Percentiles rank a stretch among this genome's conserved stretches.
Conservation (phyloP, 78 protist genomes). For the Pelomyxa schiedti region DNA sequence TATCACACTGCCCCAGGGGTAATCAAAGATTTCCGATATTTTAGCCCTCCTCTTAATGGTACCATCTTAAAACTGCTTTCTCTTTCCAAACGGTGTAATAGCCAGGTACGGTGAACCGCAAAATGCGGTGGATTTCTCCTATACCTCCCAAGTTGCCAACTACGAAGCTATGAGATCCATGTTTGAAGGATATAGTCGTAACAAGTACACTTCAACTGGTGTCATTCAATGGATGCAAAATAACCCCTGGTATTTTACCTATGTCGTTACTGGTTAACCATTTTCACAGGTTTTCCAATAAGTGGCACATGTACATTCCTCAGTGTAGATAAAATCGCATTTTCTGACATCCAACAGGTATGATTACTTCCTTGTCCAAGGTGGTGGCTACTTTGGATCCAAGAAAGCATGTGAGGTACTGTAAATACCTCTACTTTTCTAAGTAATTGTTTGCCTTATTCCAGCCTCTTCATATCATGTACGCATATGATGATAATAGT, state of each 20-base stretch:
- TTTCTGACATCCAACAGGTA: no score
- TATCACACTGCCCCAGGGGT: neutral
- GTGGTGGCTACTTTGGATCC: slow-evolving; percentile 18
- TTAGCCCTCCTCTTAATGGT: slow-evolving; percentile 5
- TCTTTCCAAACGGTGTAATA: no score
- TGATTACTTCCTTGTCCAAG: slow-evolving; percentile 10
- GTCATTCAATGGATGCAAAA: slow-evolving; percentile 15
- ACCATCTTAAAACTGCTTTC: no score
- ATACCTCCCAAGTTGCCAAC: slow-evolving; percentile 13
- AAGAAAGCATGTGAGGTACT: no score
- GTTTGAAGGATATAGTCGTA: slow-evolving; percentile 17
- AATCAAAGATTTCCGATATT: neutral
- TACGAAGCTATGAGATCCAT: slow-evolving; percentile 4
- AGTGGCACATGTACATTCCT: neutral
- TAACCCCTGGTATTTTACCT: neutral
- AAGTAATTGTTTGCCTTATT: no score
- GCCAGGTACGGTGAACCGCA: slow-evolving; percentile 1
- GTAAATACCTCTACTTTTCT: no score
- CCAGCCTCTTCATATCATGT: no score
- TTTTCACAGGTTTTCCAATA: neutral
- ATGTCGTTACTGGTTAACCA: neutral
- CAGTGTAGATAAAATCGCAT: no score
- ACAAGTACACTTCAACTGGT: slow-evolving; percentile 7
- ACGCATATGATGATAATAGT: no score
- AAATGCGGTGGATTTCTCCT: slow-evolving; percentile 7